Conservation (phyloP, 2,329 filamentous ascomycete genomes). For the Pyricularia sp. region DNA sequence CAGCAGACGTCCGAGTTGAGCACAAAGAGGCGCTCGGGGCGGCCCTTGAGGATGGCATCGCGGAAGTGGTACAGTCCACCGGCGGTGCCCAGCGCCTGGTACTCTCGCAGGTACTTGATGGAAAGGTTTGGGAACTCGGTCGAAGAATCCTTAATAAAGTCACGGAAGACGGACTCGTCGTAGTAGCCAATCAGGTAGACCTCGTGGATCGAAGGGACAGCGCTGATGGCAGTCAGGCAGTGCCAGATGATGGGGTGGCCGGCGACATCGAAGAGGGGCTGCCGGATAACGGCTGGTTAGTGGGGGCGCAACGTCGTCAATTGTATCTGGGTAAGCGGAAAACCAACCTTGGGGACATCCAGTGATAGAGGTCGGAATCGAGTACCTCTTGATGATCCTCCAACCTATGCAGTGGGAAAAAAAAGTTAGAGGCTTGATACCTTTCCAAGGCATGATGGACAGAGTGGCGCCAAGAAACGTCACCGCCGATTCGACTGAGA, state of each 20-base stretch:
- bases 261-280: conserved; percentile 97
- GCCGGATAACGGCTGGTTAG: conserved; percentile 6
- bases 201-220: conserved; percentile 82
- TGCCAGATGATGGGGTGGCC: conserved; percentile 98
- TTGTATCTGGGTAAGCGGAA: conserved; percentile 1
- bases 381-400: conserved; percentile 88
- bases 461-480: background rate
- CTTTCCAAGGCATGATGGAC: background rate
- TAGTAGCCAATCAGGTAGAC: conserved; percentile 99
- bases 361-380: conserved; percentile 89
- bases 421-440: background rate
- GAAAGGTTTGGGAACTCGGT: conserved; percentile 76
- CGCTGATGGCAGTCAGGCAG: conserved; percentile 82
- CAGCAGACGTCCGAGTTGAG: conserved; percentile 98
- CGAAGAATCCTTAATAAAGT: conserved; percentile 89
- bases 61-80: conserved; percentile 98
- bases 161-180: conserved; percentile 90
- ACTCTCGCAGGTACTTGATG: conserved; percentile 94
- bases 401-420: conserved; percentile 47
- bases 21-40: conserved; percentile 90
- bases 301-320: background rate
- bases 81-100: conserved; percentile 88
- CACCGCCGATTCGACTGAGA: conserved; percentile 5
- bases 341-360: conserved; percentile 78
- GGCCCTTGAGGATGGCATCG: conserved; percentile 93